Conservation (phyloP, 2,329 filamentous ascomycete genomes). For the Myriosclerotinia duriaeana region DNA sequence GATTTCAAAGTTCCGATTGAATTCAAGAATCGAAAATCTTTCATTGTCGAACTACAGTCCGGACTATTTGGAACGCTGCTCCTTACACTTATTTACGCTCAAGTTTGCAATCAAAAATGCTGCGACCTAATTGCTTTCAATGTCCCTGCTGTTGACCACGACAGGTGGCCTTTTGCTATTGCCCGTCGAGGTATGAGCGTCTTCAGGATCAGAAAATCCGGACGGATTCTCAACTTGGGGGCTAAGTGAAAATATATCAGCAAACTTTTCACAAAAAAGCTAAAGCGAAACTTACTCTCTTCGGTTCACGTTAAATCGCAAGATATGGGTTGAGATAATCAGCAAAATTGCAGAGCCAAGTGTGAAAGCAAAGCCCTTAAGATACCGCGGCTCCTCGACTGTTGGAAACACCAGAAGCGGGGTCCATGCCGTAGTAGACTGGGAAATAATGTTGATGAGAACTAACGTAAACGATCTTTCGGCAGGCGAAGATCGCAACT, state of each 20-base stretch:
- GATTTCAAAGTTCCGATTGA: no score
- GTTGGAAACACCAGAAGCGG: neutral
- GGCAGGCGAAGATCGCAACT: slow-evolving; percentile 42
- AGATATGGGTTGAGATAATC: neutral
- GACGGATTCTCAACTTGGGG: neutral
- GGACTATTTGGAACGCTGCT: no score
- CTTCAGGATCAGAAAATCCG: neutral
- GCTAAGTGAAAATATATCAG: neutral
- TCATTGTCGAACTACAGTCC: no score
- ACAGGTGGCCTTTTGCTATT: neutral
- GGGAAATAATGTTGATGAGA: slow-evolving; percentile 45
- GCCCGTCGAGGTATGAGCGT: neutral
- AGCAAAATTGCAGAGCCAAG: neutral
- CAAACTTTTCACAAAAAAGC: neutral
- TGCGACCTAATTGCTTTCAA: neutral
- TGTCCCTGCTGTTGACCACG: neutral
- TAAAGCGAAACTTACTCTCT: neutral
- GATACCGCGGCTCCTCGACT: neutral
- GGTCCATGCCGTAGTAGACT: slow-evolving; percentile 41
- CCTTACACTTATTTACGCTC: neutral
- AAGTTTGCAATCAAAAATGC: neutral
- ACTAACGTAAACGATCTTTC: slow-evolving; percentile 47
- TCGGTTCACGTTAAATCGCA: neutral
- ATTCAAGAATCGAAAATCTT: no score
- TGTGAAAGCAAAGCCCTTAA: neutral